These are phyloP conservation scores for Salvia splendens DNA, from an alignment of 257 asterid genomes.

Conservation along the genomic window DNA sequence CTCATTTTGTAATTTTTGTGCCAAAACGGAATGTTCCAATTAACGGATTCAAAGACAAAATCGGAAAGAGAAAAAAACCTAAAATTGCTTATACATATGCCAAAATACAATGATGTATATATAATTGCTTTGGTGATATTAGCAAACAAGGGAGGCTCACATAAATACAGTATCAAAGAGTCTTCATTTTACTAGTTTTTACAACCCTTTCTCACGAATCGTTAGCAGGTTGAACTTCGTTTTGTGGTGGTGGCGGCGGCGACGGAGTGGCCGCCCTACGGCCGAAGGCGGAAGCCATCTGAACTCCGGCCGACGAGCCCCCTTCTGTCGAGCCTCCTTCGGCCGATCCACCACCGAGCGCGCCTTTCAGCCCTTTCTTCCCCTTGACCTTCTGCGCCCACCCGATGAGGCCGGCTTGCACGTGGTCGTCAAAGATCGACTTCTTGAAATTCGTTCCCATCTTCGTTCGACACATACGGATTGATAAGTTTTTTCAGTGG, in stretches of 20 bases:
- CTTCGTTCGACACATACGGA: constrained; percentile 36
- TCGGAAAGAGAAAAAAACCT: too few relatives aligned
- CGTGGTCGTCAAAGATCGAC: constrained; percentile 84
- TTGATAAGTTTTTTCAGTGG: constrained; percentile 2
- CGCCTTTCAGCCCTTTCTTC: constrained; percentile 55
- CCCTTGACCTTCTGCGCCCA: constrained; percentile 82
- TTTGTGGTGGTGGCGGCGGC: constrained; percentile 12
- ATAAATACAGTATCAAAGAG: constrained; percentile 4
- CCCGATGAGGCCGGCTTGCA: constrained; percentile 82
- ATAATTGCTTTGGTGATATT: background rate
- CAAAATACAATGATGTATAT: too few relatives aligned
- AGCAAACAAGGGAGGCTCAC: background rate
- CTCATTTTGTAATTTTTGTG: too few relatives aligned
- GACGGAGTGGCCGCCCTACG: constrained; percentile 41
- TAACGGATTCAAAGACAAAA: too few relatives aligned
- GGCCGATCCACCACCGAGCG: constrained; percentile 43
- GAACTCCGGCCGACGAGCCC: constrained; percentile 43
- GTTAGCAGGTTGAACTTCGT: constrained; percentile 33
- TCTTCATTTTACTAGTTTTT: background rate
- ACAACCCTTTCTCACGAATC: constrained; percentile 19
- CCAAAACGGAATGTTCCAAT: too few relatives aligned
- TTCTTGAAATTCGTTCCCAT: constrained; percentile 97
- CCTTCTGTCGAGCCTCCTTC: constrained; percentile 46
- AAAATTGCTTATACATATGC: too few relatives aligned
- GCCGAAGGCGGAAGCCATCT: constrained; percentile 40